Conservation (phyloP, 441 rosid genomes). For the Euphorbia schlechtendalii region DNA sequence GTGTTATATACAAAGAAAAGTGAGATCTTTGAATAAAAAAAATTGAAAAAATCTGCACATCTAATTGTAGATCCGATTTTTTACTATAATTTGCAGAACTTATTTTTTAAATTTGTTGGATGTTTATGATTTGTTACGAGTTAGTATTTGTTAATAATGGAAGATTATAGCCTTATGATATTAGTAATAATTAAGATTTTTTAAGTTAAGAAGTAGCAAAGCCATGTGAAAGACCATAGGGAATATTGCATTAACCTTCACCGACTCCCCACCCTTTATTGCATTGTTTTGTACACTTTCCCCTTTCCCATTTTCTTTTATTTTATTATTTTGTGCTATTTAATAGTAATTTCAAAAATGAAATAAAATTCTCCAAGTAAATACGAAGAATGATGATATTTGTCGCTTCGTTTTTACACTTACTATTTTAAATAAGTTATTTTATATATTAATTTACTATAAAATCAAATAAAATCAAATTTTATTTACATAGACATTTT, state of each 20-base stretch:
- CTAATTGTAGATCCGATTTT: neutral
- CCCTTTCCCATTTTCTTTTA: neutral
- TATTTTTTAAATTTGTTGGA: neutral
- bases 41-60: conserved; percentile 1
- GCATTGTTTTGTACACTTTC: neutral
- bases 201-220: neutral
- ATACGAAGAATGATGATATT: no score
- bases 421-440: no score
- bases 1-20: neutral
- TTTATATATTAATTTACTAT: no score
- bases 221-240: conserved; percentile 11
- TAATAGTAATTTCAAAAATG: no score
- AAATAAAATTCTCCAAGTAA: no score
- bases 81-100: neutral
- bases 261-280: neutral
- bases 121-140: neutral
- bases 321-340: no score
- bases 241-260: neutral
- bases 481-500: no score
- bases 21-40: neutral
- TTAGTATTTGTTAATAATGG: conserved; percentile 7
- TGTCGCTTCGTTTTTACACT: no score
- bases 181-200: conserved; percentile 2
- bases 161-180: neutral
- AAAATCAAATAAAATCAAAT: no score